Percentiles rank a stretch among this genome's conserved stretches.
Evolutionary conservation across 306 rosid species (phyloP).

Genomic region (Echinosophora koreensis): DNA sequence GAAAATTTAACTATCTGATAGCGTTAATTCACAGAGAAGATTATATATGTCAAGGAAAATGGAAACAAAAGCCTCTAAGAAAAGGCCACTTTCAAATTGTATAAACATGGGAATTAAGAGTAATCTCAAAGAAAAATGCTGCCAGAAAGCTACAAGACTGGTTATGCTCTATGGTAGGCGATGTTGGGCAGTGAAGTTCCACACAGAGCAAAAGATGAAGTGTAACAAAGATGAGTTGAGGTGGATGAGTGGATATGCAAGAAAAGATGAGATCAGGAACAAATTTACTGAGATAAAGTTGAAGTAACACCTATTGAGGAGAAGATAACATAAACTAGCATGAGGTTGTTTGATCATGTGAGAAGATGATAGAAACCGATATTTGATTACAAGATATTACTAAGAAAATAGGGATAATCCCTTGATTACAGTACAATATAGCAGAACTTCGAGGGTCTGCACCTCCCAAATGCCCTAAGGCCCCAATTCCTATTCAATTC

Average conservation of each 20-base stretch:
- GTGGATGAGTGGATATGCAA: neutral
- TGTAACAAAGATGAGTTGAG: neutral
- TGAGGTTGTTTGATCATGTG: neutral
- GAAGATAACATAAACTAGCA: neutral
- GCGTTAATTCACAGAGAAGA: neutral
- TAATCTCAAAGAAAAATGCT: constrained; percentile 20
- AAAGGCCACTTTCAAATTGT: neutral
- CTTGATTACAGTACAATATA: too few species aligned
- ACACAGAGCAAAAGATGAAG: neutral
- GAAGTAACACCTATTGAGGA: neutral
- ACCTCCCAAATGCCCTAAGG: too few species aligned
- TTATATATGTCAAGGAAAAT: neutral
- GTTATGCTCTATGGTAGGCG: neutral
- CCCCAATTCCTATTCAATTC: too few species aligned
- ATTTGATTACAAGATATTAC: too few species aligned
- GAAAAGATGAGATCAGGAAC: constrained; percentile 3
- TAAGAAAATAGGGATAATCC: too few species aligned
- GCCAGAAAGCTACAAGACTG: neutral
- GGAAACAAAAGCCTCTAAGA: neutral
- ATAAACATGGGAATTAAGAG: neutral
- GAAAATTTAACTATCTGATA: neutral
- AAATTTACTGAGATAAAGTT: neutral
- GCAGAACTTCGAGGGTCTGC: too few species aligned
- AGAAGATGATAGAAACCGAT: too few species aligned
- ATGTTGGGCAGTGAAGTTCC: neutral